Percentiles rank a stretch among this genome's conserved stretches.
Evolutionary conservation across 768 basidiomycete species (phyloP).

Genomic region (Fistulinella prunicolor): DNA sequence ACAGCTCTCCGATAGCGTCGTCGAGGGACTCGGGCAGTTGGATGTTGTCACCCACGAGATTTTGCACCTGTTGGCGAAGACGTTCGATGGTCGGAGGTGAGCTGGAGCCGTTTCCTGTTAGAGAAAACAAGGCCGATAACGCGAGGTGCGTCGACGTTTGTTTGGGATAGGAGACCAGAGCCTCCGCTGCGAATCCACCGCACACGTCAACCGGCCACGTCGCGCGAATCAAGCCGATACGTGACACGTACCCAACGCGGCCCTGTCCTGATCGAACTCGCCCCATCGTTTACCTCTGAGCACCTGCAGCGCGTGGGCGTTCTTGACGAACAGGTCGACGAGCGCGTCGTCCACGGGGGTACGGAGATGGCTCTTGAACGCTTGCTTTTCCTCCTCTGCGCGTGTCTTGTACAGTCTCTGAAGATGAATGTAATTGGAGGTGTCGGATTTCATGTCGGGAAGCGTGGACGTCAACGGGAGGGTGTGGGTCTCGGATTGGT

Average conservation of each 20-base stretch:
- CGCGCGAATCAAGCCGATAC: neutral
- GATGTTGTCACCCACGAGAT: conserved; percentile 46
- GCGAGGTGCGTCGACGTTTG: conserved; percentile 70
- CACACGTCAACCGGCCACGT: conserved; percentile 2
- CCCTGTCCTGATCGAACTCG: conserved; percentile 46
- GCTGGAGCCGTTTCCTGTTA: conserved; percentile 26
- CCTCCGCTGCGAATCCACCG: conserved; percentile 34
- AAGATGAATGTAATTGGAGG: conserved; percentile 74
- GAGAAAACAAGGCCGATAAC: conserved; percentile 54
- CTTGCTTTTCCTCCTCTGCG: conserved; percentile 64
- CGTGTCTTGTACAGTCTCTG: conserved; percentile 82
- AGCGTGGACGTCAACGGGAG: conserved; percentile 84
- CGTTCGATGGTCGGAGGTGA: conserved; percentile 46
- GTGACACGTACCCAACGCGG: conserved; percentile 43
- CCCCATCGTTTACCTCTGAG: conserved; percentile 65
- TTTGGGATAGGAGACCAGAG: conserved; percentile 44
- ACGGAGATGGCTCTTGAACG: conserved; percentile 49
- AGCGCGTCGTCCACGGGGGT: conserved; percentile 47
- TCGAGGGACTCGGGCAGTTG: conserved; percentile 55
- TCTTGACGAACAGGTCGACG: conserved; percentile 75
- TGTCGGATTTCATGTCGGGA: conserved; percentile 96
- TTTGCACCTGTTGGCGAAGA: conserved; percentile 49
- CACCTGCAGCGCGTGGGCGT: conserved; percentile 69
- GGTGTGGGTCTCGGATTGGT: conserved; percentile 50
- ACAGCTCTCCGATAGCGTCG: conserved; percentile 77